Base-by-base conservation (phyloP, 768 basidiomycete species). In the Mrakia hoshinonis region DNA sequence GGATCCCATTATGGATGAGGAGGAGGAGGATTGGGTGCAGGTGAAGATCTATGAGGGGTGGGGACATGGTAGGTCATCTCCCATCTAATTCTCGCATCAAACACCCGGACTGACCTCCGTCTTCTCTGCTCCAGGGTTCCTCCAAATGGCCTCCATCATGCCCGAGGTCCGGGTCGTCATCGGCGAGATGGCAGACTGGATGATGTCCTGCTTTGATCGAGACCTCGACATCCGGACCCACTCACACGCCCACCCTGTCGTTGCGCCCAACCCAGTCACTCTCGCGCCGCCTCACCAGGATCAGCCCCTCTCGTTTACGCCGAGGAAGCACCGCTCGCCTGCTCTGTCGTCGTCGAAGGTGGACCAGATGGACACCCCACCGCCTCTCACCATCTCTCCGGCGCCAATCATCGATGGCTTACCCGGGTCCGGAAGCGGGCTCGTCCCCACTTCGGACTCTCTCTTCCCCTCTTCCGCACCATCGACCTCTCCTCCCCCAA, bases 21-120 rank as follows among this genome's bases (percentile, higher is more conserved):
- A 83, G 64, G 96, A 97, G 73, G 87, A 90, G 73, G 93, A 96
- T 78, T 94, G 93, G 93, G 92, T 96, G 26, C 89, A 90, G 78
- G 87, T 92, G 83, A 87, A 90, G 74, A 85, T 97, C 69, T 91
- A 95, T 79, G 89, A 90, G 38, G 94, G 94, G 61, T 97, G 94
- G 96, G 70, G 70, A 7, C 70, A 72, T 49, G 70, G 70, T 51
- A 48, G 31, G 46, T 47, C 6, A 6, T 66, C 36, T 9, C 5
- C 20, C 3, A 26, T 31, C 22, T 26, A 10, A 12, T 66, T n/a
- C 43, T 15, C 24, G n/a, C 24, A 29, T 5, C 29, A 38, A 24
- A 4, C 24, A 38, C 1, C 43, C 3, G 4, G n/a, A n/a, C 26
- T 38, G 34, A 51, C 46, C 66, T 29, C n/a, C 24, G 31, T 52